These are phyloP conservation scores for Ceratobasidium sp. DNA, from an alignment of 1,284 basidiomycete genomes.

Conservation along the genomic window DNA sequence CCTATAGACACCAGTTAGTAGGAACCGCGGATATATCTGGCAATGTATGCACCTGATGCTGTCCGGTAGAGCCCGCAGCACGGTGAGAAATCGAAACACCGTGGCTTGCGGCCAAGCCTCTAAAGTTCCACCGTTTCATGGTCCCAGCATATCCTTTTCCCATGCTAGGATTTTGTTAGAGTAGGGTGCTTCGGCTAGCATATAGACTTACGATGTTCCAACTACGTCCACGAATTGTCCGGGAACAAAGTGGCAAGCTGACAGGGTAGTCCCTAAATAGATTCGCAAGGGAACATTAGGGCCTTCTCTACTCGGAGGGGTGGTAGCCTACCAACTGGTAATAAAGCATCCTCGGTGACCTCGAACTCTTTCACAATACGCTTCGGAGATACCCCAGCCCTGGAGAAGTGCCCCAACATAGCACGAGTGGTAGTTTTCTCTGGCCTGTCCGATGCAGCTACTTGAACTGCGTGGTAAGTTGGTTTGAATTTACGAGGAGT, in stretches of 20 bases:
- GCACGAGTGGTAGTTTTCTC: constrained; percentile 70
- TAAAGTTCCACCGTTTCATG: constrained; percentile 97
- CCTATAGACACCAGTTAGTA: constrained; percentile 62
- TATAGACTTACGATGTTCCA: constrained; percentile 77
- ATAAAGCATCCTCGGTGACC: constrained; percentile 84
- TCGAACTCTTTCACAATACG: constrained; percentile 88
- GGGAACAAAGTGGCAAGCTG: constrained; percentile 94
- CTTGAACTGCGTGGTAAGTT: constrained; percentile 83
- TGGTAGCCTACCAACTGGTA: constrained; percentile 74
- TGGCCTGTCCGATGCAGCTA: constrained; percentile 76
- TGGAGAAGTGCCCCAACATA: constrained; percentile 86
- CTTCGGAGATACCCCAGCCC: constrained; percentile 84
- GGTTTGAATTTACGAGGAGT: constrained; percentile 65
- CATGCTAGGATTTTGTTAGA: constrained; percentile 62
- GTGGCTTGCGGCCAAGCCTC: constrained; percentile 90
- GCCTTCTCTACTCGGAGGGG: background rate
- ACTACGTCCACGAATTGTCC: constrained; percentile 96
- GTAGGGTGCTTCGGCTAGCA: constrained; percentile 1
- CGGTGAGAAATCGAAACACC: constrained; percentile 97
- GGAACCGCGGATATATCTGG: no score
- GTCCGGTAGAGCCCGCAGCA: constrained; percentile 90
- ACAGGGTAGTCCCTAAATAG: constrained; percentile 77
- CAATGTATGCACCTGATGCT: constrained; percentile 74
- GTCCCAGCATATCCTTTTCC: constrained; percentile 97
- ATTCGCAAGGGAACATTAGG: constrained; percentile 23